Base-by-base conservation (phyloP, 2,329 filamentous ascomycete species). In the Xylaria polymorpha region DNA sequence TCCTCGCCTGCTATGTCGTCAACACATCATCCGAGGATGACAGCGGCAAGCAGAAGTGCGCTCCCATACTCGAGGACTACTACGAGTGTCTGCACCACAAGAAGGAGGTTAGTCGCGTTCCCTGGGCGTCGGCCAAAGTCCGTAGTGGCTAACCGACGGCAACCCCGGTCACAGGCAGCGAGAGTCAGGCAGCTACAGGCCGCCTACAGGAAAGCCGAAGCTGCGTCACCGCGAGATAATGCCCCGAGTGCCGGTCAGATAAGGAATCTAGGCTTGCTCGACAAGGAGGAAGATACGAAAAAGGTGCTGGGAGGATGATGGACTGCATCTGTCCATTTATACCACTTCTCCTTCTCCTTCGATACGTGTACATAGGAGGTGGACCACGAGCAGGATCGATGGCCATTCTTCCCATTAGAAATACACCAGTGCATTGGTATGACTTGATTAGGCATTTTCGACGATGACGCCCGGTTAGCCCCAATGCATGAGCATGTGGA, bases 71-170 rank as follows among this genome's bases (percentile, higher is more conserved):
- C 74, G 96, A 99, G 81, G 96, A 99, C 81, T 99, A 99, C 86
- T 97, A 98, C 81, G 96, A 99, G 85, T 99, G 97, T 83, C 85
- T 99, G 79, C 96, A 99, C 82, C 96, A 99, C 87, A 94, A 92
- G 87, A 99, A 99, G 86, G 96, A 99, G 93, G 96, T 98, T 53
- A 72, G 79, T 70, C 32, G 25, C 41, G 50, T 55, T 20, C 20
- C 25, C 48, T 53, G 25, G 61, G 20, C 29, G 5, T 61, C 61
- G 50, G 39, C 50, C 41, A 5, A 29, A n/a, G 48, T 41, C 61
- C 43, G 43, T 32, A 57, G 41, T 29, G 53, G 64, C 39, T 58
- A 63, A 64, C 61, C 50, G 43, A 60, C 61, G 61, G 22, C 58
- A 66, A 61, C 39, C 18, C 59, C 53, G 61, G 8, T 20, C 25